phyloP scores from a whole-genome alignment of 805 yeast species.

The Pichia paraexigua region DNA sequence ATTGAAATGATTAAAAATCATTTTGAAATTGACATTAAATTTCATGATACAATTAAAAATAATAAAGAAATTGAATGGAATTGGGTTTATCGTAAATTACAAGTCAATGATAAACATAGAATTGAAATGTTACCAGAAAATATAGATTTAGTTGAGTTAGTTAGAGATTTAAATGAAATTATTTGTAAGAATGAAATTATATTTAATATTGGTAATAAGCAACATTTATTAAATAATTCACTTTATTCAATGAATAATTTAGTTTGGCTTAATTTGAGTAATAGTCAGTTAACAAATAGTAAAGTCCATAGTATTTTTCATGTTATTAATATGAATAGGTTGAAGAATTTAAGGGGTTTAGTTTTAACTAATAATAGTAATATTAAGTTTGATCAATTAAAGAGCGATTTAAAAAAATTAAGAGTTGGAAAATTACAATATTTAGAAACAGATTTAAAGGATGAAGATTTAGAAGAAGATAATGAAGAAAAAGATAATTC shows the following conservation, averaged over 20 bases:
- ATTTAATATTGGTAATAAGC: constrained; percentile 3
- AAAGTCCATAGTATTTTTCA: constrained; percentile 6
- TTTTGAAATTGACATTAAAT: not conserved
- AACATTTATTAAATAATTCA: constrained; percentile 3
- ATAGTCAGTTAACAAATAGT: not conserved
- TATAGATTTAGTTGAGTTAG: constrained; percentile 5
- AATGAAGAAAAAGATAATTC: not conserved
- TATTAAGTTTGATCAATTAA: constrained; percentile 5
- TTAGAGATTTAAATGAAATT: constrained; percentile 5
- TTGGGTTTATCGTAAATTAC: constrained; percentile 10
- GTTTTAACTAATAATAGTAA: constrained; percentile 6
- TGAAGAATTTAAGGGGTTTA: constrained; percentile 4
- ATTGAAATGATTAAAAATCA: constrained; percentile 2
- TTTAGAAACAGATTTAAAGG: constrained; percentile 7
- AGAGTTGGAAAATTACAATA: constrained; percentile 8
- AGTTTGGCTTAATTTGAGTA: constrained; percentile 8
- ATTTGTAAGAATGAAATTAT: not conserved
- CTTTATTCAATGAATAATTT: constrained; percentile 6
- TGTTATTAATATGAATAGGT: constrained; percentile 8
- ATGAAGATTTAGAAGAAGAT: not conserved
- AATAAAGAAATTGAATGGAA: not conserved
- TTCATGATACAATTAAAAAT: not conserved
- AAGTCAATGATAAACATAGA: constrained; percentile 3
- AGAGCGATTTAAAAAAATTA: constrained; percentile 4
- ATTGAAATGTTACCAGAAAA: constrained; percentile 11